Base-by-base conservation (phyloP, 495 filamentous ascomycete species). In the Aspergillus coremiiformis region DNA sequence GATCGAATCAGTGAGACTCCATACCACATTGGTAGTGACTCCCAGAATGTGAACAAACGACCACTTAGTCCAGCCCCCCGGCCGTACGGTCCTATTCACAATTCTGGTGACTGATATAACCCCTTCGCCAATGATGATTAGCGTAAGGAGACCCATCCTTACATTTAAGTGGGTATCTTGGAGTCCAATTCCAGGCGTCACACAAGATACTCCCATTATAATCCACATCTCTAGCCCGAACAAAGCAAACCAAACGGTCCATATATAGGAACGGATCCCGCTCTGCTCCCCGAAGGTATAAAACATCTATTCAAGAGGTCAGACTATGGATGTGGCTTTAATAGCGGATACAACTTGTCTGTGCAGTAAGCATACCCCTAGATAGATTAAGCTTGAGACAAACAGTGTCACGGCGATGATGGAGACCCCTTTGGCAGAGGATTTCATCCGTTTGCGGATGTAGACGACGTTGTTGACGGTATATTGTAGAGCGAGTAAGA, bases 101-200 rank as follows among this genome's bases (percentile, higher is more conserved):
- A 79, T 73, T 30, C 77, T 70, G 33, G 76, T 76, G 47, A 78
- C 65, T 14, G 70, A 68, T 55, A 77, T 77, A 29, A 84, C 74
- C 24, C 83, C 82, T 66, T 86, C 83, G 19, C 84, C 84, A 44
- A 87, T 75, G 50, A 86, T 84, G 57, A 86, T 85, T 42, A 87
- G 71, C 0, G 84, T 86, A 7, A 86, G 69, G 10, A 87, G 75
- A 4, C 79, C 78, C 76, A 86, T 79, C 37, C 84, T 73, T 50
- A 84, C 77, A 43, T 83, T 79, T 51, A 87, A 65, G 60, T 85
- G 81, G 10, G 82, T 85, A 32, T 80, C 73, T 60, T 84, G 76
- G 64, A 87, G 84, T 47, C 76, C 81, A 42, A 87, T 68, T 39
- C 76, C 70, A 14, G 76, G 66, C 58, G 73, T 82, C 26, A 69